Base-by-base conservation (phyloP, 192 early-diverging fungal species). In the Backusella circina region DNA sequence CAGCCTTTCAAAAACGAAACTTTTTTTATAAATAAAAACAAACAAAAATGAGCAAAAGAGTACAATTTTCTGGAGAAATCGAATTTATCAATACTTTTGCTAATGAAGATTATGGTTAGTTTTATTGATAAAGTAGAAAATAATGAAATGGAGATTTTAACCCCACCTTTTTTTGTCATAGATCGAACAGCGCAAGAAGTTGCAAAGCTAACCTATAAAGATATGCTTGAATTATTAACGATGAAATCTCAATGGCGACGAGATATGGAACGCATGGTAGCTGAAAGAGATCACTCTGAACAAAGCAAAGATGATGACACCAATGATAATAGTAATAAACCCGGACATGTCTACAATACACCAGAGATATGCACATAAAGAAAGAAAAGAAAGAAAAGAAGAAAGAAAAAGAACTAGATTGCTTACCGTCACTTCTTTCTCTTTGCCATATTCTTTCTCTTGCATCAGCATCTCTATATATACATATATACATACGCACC, bases 161-260 rank as follows among this genome's bases (percentile, higher is more conserved):
- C 18, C 30, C 28, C 21, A 12, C 35, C n/a, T n/a, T 61, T 36
- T 57, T 23, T 9, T 37, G 51, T 15, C 30, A 38, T 44, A 74
- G 73, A 74, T 66, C 57, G 73, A 67, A 74, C 73, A 41, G 73
- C 73, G 33, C 73, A 74, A 8, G 73, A 74, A 65, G 73, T 74
- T 26, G 73, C 73, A 39, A 74, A 74, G 32, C 31, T 74, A 21
- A 74, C 73, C 4, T 74, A 74, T 39, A 74, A 74, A 66, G 73
- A 74, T 65, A 74, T 74, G 73, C 37, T 74, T 39, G 73, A 74
- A 47, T 38, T 74, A 61, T 37, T 74, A 21, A 74, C 73, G 5
- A 74, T 74, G 73, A 74, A 74, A 44, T 74, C 73, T 18, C 57
- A 74, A 65, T 74, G 73, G 73, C 35, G 73, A 65, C 50, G 73